Conservation (phyloP, 495 filamentous ascomycete genomes). For the Xylaria flabelliformis region DNA sequence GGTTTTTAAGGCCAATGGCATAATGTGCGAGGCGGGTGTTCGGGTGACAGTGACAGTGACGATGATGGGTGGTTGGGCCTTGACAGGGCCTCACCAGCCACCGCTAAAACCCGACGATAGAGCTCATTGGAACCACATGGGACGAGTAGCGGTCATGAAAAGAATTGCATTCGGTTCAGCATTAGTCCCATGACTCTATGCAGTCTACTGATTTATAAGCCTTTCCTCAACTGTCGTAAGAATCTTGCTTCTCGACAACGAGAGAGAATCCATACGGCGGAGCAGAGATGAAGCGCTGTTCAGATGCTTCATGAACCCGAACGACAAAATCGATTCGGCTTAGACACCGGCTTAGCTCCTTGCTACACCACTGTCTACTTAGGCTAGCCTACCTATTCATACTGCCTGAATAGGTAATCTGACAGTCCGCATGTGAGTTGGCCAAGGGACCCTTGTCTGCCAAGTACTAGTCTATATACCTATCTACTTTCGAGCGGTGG, state of each 20-base stretch:
- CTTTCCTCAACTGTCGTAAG: background rate
- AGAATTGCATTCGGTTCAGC: background rate
- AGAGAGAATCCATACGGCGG: background rate
- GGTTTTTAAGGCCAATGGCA: conserved; percentile 28
- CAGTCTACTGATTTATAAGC: background rate
- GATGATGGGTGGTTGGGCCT: conserved; percentile 30
- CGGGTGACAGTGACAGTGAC: conserved; percentile 15
- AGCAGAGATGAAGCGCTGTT: background rate
- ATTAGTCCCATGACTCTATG: background rate
- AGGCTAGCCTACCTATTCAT: background rate
- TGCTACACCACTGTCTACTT: background rate
- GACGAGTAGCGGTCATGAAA: background rate
- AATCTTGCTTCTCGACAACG: background rate
- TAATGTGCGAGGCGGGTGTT: conserved; percentile 32
- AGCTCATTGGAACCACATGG: background rate
- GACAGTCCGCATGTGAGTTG: background rate
- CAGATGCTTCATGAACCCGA: background rate
- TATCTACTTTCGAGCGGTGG: background rate
- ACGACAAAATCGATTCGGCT: background rate
- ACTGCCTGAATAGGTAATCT: background rate
- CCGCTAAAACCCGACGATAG: conserved; percentile 13
- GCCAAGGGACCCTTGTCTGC: conserved; percentile 12
- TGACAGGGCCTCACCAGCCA: conserved; percentile 21
- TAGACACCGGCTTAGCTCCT: background rate
- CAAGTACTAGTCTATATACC: background rate